Percentiles rank a stretch among this genome's conserved stretches.
Conservation (phyloP, 192 early-diverging fungal species). For the Dissophora globulifera region DNA sequence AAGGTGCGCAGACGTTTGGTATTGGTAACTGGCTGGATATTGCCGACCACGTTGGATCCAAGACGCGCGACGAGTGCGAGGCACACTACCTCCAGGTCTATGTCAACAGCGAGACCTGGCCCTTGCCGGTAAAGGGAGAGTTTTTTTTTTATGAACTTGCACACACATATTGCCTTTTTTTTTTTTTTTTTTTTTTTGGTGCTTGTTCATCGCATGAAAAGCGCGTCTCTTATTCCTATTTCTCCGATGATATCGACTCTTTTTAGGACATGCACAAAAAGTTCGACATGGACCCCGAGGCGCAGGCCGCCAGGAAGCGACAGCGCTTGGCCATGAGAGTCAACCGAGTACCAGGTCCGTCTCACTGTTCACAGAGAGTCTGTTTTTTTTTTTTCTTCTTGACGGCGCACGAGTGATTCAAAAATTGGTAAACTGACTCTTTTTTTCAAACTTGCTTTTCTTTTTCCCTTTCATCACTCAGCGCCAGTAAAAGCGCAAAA, state of each 20-base stretch:
- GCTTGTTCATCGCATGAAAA: too few relatives aligned
- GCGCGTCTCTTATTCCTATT: too few relatives aligned
- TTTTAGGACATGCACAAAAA: constrained; percentile 70
- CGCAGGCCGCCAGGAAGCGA: constrained; percentile 51
- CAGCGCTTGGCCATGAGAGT: constrained; percentile 36
- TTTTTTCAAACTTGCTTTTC: too few relatives aligned
- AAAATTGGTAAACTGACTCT: too few relatives aligned
- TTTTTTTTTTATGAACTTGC: too few relatives aligned
- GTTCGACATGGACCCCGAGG: constrained; percentile 71
- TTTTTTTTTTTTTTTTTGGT: not conserved
- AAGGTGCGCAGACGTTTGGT: constrained; percentile 90
- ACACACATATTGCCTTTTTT: not conserved
- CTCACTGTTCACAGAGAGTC: not conserved
- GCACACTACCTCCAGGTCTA: constrained; percentile 92
- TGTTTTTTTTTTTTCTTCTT: too few relatives aligned
- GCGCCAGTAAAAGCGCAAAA: constrained; percentile 48
- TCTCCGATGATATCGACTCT: too few relatives aligned
- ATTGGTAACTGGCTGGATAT: constrained; percentile 98
- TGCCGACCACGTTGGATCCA: constrained; percentile 92
- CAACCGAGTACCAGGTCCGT: constrained; percentile 37
- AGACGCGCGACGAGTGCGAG: constrained; percentile 87
- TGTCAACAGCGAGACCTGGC: constrained; percentile 80
- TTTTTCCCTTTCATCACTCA: too few relatives aligned
- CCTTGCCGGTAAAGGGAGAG: constrained; percentile 84
- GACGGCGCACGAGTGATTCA: too few relatives aligned